Percentiles rank a stretch among this genome's conserved stretches.
These are phyloP conservation scores for Candida schatavii DNA, from an alignment of 805 yeast species.

Conservation along the genomic window DNA sequence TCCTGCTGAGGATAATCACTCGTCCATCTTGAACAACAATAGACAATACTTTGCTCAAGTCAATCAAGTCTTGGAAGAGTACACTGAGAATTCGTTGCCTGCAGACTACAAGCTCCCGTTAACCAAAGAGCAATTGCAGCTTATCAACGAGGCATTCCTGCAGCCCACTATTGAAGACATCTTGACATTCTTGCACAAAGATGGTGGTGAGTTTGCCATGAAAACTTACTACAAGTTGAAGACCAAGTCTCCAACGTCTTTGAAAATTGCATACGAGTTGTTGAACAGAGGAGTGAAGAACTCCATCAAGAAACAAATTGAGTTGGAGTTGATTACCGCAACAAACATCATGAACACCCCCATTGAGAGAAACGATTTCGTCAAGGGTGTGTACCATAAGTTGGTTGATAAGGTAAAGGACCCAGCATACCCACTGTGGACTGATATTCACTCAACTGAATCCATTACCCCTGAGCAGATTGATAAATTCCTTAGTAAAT, in stretches of 20 bases:
- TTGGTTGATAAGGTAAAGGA: constrained; percentile 57
- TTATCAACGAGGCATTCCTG: constrained; percentile 70
- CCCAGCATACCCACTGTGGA: constrained; percentile 37
- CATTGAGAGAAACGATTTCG: constrained; percentile 55
- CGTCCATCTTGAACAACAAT: constrained; percentile 18
- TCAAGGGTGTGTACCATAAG: constrained; percentile 64
- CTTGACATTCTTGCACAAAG: constrained; percentile 47
- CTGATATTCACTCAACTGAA: constrained; percentile 13
- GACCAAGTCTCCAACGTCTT: constrained; percentile 73
- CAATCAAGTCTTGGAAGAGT: constrained; percentile 76
- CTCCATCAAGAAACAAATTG: constrained; percentile 63
- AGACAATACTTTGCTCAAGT: constrained; percentile 54
- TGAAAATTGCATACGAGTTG: constrained; percentile 68
- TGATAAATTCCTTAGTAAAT: constrained; percentile 14
- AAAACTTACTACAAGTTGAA: constrained; percentile 53
- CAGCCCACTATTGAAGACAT: constrained; percentile 52
- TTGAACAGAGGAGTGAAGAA: constrained; percentile 58
- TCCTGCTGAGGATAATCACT: constrained; percentile 17
- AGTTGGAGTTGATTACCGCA: constrained; percentile 73
- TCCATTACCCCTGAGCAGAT: constrained; percentile 16
- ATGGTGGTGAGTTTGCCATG: constrained; percentile 65
- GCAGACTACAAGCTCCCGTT: constrained; percentile 57
- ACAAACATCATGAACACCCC: constrained; percentile 62
- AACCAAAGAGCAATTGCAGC: constrained; percentile 50
- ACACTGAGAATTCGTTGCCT: constrained; percentile 61